Base-by-base conservation (phyloP, 2,329 filamentous ascomycete genomes). In the Cladophialophora immunda region DNA sequence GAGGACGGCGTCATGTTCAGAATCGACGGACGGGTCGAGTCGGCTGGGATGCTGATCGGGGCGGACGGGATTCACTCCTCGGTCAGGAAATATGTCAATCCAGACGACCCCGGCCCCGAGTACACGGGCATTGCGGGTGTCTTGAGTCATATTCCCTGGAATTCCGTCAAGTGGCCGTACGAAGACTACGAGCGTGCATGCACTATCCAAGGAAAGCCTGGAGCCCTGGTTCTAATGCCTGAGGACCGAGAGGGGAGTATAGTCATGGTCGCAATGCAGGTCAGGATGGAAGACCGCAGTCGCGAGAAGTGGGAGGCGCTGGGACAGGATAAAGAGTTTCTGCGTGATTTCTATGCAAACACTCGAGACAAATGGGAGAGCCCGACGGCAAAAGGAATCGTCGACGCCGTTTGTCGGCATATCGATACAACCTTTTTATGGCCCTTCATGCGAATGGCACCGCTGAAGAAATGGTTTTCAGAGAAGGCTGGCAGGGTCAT, bases 11-110 rank as follows among this genome's bases (percentile, higher is more conserved):
- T 75, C 0, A 84, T 83, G 68, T 78, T 78, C 8, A 84, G 87
- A 62, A 74, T 75, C 0, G 82, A 87, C 64, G 84, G 83, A 0
- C 77, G 77, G 0, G 77, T 73, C 0, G 77, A 71, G 0, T 74
- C 70, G 0, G 82, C 84, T 0, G 69, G 75, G 1, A 72, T 87
- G 13, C 79, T 89, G 0, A 76, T 88, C n/a, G 86, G 86, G 0
- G 84, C 85, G 0, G 87, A 89, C 64, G 87, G 87, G 1, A 88
- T 89, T 57, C 84, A 89, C 72, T 87, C 85, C 0, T 79, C 76
- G 0, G 83, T 88, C 0, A 80, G 86, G 4, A 78, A 76, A 3
- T 82, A 86, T 52, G 76, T 89, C 0, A 78, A 83, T 53, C 83
- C 85, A 0, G 32, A 55, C 4, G 78, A 81, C 0, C 71, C 84